Base-by-base conservation (phyloP, 371 early-diverging fungal genomes). In the Mortierella sp. region DNA sequence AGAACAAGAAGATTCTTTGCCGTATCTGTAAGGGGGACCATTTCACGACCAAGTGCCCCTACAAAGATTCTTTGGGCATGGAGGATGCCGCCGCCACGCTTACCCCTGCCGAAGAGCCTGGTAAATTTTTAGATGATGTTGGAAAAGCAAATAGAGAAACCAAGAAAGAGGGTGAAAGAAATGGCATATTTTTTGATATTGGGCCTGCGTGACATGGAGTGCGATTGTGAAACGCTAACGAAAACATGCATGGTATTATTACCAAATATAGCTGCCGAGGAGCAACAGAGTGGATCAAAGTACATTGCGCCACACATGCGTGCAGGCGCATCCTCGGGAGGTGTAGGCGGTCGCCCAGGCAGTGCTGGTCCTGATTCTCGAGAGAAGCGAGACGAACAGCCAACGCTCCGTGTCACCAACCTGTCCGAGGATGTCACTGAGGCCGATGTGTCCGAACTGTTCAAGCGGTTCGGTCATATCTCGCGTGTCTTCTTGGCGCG, bases 21-120 rank as follows among this genome's bases (percentile, higher is more conserved):
- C 97, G 99, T 91, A 94, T 95, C 77, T 99, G 99, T 92, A 97
- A 97, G 84, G 98, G 98, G 78, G 97, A 96, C 77, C 99, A 99
- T 92, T 98, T 95, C 90, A 98, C 99, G 44, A 90, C 95, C 79
- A 97, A 96, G 89, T 99, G 99, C 93, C 99, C 99, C 72, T 98
- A 97, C 95, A 99, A 98, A 91, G 97, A 97, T 88, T 95, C 97
- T 6, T 90, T 97, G 87, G 93, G 92, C 79, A 92, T 94, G 78
- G 94, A 75, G 10, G 88, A 87, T 58, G 81, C 85, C n/a, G 84
- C 85, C 29, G 87, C 75, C 41, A 65, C 78, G 24, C 56, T 78
- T 24, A 70, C 84, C 49, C 73, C 74, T 44, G 78, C 70, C 71
- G 84, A 77, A 54, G 75, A 85, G 54, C 63, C 77, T 56, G 79